phyloP scores from a whole-genome alignment of 2,329 filamentous ascomycete species.

The Apiospora malaysiana region DNA sequence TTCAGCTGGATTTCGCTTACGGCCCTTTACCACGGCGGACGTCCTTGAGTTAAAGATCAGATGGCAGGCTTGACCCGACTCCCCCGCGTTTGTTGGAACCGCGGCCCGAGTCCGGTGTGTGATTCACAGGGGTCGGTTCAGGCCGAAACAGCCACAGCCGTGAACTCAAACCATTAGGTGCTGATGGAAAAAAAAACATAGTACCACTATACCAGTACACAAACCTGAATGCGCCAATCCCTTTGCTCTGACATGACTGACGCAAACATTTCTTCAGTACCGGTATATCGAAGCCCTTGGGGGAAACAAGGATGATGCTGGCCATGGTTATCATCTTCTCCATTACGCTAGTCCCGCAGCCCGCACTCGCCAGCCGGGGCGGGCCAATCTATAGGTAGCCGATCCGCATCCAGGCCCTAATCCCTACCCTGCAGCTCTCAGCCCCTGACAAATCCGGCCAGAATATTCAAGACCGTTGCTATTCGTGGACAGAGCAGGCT shows the following conservation, averaged over 20 bases:
- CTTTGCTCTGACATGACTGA: background rate
- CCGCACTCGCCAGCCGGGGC: background rate
- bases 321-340: background rate
- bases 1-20: background rate
- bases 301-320: background rate
- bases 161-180: background rate
- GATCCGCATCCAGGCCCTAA: background rate
- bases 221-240: background rate
- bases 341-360: background rate
- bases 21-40: background rate
- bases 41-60: background rate
- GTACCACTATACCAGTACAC: too few relatives aligned
- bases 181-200: background rate
- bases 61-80: background rate
- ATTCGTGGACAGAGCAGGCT: background rate
- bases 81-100: background rate
- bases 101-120: background rate
- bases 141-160: background rate
- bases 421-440: background rate
- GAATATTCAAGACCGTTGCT: background rate
- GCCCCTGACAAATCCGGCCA: background rate
- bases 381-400: background rate
- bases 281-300: background rate
- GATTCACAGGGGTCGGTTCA: conserved; percentile 3
- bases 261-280: background rate